Evolutionary conservation across 2,329 filamentous ascomycete species (phyloP), one percentile per base, ranked within the genome.

Genomic region (Venturia effusa): DNA sequence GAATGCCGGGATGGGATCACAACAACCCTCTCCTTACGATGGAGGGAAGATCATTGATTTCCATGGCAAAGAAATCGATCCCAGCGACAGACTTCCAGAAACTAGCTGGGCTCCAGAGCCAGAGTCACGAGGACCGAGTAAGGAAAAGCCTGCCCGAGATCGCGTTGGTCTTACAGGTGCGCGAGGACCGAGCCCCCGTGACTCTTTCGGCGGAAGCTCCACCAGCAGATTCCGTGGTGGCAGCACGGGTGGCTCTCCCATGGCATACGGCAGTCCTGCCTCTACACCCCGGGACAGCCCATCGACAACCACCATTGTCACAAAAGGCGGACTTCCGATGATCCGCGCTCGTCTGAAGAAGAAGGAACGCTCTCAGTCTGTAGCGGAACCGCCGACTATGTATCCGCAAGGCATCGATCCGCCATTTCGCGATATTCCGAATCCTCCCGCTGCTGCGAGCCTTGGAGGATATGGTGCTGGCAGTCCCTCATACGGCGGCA

Each of bases 21-120:
- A 48, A 30, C 61, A 62, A 30, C 22, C 45, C 1, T 40, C 34
- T n/a, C 45, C 51, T 0, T 57, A 57, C n/a, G 45, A 62, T 24
- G 59, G 37, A 15, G 43, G 59, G 11, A 64, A 64, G 30, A 90
- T 92, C 66, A 85, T 92, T 62, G 88, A 85, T 0, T 82, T 88
- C 67, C 88, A 91, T 71, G 89, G 89, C 7, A 82, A 87, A 64
- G 87, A 91, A 69, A 83, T 93, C 64, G 89, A 93, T 70, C 89
- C 89, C 0, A 90, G 88, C 0, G 89, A 93, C 73, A 89, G 92
- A 71, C 79, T 92, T 17, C 89, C 89, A 0, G 83, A 90, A 71
- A 85, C 89, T 64, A 84, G 84, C 1, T 92, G 88, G 88, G 88
- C 88, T 1, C 88, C 88, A 0, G 88, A 92, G 69, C 88, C 88